Evolutionary conservation across 208 protist species (phyloP).

Genomic region (Novymonas esmeraldas): DNA sequence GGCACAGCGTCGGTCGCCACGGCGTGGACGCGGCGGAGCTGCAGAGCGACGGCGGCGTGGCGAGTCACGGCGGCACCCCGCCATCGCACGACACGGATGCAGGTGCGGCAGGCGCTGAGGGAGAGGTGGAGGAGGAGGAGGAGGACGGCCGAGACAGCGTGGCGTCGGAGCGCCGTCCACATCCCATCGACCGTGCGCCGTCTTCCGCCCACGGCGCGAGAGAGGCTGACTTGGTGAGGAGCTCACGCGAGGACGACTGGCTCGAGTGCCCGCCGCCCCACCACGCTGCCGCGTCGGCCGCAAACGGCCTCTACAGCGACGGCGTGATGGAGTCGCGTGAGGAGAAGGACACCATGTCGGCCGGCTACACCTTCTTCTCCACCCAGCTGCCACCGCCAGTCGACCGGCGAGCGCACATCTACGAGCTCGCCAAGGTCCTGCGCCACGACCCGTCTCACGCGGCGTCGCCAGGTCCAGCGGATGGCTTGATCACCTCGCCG

Average conservation of each 20-base stretch:
- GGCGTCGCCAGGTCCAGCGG: not conserved
- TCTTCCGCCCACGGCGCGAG: not conserved
- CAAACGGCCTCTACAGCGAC: not conserved
- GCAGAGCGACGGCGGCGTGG: slow-evolving; percentile 6
- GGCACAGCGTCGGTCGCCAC: not conserved
- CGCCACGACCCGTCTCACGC: not conserved
- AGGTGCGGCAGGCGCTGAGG: not conserved
- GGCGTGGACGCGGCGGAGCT: not conserved
- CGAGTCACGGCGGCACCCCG: not conserved
- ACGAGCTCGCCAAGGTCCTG: slow-evolving; percentile 13
- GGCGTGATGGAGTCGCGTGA: too few species aligned
- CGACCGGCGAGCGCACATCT: slow-evolving; percentile 13
- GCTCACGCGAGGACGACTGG: not conserved
- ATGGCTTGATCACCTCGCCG: slow-evolving; percentile 9
- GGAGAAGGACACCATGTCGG: too few species aligned
- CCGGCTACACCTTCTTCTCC: slow-evolving; percentile 19
- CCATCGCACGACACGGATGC: not conserved
- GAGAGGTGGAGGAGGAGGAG: too few species aligned
- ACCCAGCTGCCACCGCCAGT: slow-evolving; percentile 6
- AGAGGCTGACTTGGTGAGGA: not conserved
- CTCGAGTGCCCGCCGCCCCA: not conserved
- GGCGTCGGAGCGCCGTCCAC: too few species aligned
- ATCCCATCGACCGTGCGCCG: too few species aligned
- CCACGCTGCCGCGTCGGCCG: not conserved
- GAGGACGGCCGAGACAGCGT: too few species aligned